phyloP scores from a whole-genome alignment of 768 basidiomycete species.

The Omphalotus guepiniiformis region DNA sequence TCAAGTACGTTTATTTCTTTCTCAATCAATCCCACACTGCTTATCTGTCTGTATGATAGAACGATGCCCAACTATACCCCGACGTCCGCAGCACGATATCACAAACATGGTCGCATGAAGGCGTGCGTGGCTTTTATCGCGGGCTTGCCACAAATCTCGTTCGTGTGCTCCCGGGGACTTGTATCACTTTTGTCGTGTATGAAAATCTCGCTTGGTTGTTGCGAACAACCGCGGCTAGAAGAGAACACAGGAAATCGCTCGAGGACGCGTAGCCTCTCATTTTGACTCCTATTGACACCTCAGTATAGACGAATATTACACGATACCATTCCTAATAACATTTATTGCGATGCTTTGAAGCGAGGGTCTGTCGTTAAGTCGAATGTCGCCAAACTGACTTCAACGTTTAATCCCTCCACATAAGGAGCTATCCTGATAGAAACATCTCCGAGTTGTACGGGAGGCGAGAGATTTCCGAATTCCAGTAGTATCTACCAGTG shows the following conservation, averaged over 20 bases:
- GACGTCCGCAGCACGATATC: conserved; percentile 78
- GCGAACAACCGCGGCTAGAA: conserved; percentile 56
- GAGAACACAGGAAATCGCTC: conserved; percentile 27
- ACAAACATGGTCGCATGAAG: conserved; percentile 79
- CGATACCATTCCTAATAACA: too few species aligned
- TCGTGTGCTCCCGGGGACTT: conserved; percentile 93
- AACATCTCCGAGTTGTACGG: too few species aligned
- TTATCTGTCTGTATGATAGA: not conserved
- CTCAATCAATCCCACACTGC: not conserved
- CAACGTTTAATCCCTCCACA: too few species aligned
- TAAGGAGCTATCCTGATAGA: too few species aligned
- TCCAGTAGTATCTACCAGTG: too few species aligned
- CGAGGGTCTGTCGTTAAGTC: too few species aligned
- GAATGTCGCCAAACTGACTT: too few species aligned
- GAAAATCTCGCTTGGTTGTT: conserved; percentile 87
- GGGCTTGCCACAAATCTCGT: conserved; percentile 93
- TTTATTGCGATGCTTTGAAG: too few species aligned
- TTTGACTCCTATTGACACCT: too few species aligned
- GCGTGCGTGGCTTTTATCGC: conserved; percentile 85
- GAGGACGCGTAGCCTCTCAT: not conserved
- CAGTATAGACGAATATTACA: too few species aligned
- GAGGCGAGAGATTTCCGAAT: too few species aligned
- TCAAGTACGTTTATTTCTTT: conserved; percentile 52
- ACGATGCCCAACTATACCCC: conserved; percentile 55
- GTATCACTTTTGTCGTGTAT: conserved; percentile 97